These are phyloP conservation scores for Marasmius oreades DNA, from an alignment of 1,284 basidiomycete genomes.

Conservation along the genomic window DNA sequence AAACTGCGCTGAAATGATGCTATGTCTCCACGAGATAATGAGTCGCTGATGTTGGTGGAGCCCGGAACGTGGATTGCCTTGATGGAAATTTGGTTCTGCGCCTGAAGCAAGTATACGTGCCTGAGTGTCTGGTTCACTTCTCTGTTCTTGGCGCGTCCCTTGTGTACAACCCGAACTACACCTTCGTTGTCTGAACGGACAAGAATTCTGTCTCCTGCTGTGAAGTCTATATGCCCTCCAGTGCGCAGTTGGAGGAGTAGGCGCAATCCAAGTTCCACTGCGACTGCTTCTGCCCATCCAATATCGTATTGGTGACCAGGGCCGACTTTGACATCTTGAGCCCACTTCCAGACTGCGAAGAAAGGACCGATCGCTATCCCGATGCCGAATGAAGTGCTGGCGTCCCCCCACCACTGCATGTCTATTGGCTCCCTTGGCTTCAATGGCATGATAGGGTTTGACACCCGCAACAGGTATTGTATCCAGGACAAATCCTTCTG, in stretches of 20 bases:
- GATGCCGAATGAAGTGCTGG: slow-evolving; percentile 36
- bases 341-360: slow-evolving; percentile 32
- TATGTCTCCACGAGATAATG: too few relatives aligned
- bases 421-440: slow-evolving; percentile 17
- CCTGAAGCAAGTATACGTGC: slow-evolving; percentile 22
- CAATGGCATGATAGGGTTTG: slow-evolving; percentile 23
- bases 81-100: slow-evolving; percentile 15
- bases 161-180: background rate
- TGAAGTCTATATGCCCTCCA: background rate
- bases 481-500: slow-evolving; percentile 22
- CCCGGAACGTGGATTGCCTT: slow-evolving; percentile 18
- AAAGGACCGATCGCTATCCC: slow-evolving; percentile 28
- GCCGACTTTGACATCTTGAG: slow-evolving; percentile 15
- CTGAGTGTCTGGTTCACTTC: background rate
- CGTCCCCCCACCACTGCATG: slow-evolving; percentile 35
- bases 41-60: slow-evolving; percentile 27
- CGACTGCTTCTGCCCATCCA: slow-evolving; percentile 1
- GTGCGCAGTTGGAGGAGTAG: background rate
- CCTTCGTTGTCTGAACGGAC: background rate
- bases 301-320: background rate
- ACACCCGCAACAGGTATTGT: slow-evolving; percentile 14
- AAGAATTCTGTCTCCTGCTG: background rate
- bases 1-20: slow-evolving; percentile 24
- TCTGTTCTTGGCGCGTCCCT: background rate
- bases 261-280: background rate